phyloP scores from a whole-genome alignment of 495 filamentous ascomycete genomes.

The Xylaria nigripes region DNA sequence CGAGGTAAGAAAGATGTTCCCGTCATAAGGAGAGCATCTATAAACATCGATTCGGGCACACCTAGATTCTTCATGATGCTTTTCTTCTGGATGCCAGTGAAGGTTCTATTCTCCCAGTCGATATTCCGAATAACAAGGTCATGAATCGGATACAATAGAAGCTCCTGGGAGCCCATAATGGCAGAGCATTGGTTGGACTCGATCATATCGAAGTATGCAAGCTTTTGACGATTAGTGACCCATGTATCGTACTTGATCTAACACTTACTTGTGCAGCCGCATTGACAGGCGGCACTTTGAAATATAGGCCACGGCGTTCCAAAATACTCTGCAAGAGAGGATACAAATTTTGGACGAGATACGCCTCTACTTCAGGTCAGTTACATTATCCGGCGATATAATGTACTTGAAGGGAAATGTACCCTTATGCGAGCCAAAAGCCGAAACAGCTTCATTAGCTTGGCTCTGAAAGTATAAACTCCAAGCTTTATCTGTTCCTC shows the following conservation, averaged over 20 bases:
- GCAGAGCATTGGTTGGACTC: conserved; percentile 63
- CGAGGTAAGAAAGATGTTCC: conserved; percentile 71
- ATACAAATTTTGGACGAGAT: conserved; percentile 54
- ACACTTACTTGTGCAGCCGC: conserved; percentile 73
- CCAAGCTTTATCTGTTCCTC: conserved; percentile 61
- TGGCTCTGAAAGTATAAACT: conserved; percentile 73
- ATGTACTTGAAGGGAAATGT: conserved; percentile 19
- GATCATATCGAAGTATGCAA: conserved; percentile 70
- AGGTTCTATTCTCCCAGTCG: conserved; percentile 56
- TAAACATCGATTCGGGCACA: conserved; percentile 62
- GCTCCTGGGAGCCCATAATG: conserved; percentile 77
- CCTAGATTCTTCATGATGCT: conserved; percentile 61
- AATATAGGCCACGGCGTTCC: conserved; percentile 58
- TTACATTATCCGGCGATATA: neutral
- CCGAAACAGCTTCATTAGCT: conserved; percentile 67
- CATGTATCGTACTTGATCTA: neutral
- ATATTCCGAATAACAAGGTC: conserved; percentile 68
- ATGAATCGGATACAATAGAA: conserved; percentile 78
- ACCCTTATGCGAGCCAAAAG: conserved; percentile 73
- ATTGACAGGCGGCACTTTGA: conserved; percentile 82
- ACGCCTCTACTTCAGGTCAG: conserved; percentile 43
- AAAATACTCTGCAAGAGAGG: conserved; percentile 69
- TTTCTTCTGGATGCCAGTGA: conserved; percentile 64
- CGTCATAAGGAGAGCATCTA: conserved; percentile 74
- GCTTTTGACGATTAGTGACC: conserved; percentile 40